Evolutionary conservation across 2,329 filamentous ascomycete species (phyloP), one percentile per base, ranked within the genome.

Genomic region (Talaromyces sp.): DNA sequence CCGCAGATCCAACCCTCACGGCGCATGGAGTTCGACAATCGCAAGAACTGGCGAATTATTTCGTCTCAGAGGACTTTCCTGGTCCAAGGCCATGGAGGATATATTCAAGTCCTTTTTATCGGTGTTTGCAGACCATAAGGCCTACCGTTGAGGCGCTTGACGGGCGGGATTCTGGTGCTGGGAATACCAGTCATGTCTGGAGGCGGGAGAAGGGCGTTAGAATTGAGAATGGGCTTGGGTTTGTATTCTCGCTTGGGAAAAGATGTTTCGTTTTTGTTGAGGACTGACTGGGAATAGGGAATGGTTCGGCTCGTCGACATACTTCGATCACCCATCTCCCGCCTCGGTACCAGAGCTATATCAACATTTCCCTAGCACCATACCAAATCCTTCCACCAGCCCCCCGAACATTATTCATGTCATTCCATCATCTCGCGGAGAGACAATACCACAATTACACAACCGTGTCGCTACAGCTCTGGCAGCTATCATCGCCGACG

Each of bases 1-100:
- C 93, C 3, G 90, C 90, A 31, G 95, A 99, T 75, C 93, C 93
- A 54, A 89, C 92, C 10, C 85, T 99, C 71, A 93, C 93, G 8
- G 88, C 91, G 25, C 89, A 98, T 74, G 95, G 95, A 65, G 90
- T 96, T 47, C 84, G 87, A 61, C 95, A 99, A 81, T 88, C 93
- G 25, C 83, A 86, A 67, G 89, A 98, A 78, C 85, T 98, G 56
- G 93, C 84, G 2, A 71, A 68, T 7, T 74, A 80, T 57, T 61
- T 80, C 3, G 64, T 69, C 15, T 70, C 69, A 33, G 68, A 72
- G 0, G 66, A 69, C 2, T 74, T 80, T 58, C 65, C 74, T n/a
- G 61, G 61, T 15, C 77, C 78, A 0, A 79, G 78, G 63, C 78
- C 78, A 19, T 80, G 77, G 78, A 67, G 80, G 77, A 8, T 98